phyloP scores from a whole-genome alignment of 306 rosid species.

The Casuarina cunninghamiana region DNA sequence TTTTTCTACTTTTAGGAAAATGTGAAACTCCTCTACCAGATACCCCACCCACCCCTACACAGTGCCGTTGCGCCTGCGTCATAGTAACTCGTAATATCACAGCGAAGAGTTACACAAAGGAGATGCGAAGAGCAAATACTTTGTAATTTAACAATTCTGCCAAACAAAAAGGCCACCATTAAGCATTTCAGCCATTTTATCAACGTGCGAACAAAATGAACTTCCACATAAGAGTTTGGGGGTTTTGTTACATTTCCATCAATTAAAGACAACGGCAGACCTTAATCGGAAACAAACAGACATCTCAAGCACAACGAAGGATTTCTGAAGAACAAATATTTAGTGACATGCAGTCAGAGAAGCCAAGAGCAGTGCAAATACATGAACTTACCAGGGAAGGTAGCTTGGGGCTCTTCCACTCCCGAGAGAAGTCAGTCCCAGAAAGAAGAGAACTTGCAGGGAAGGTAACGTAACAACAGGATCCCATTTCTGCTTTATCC shows the following conservation, averaged over 20 bases:
- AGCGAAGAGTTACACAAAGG: neutral
- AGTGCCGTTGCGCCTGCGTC: slow-evolving; percentile 4
- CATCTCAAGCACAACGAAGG: neutral
- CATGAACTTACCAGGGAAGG: slow-evolving; percentile 49
- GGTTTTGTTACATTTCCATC: neutral
- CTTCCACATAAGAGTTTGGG: neutral
- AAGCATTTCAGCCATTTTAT: neutral
- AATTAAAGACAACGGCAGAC: neutral
- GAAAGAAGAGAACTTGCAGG: slow-evolving; percentile 46
- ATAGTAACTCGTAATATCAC: slow-evolving; percentile 5
- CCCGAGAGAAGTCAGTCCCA: slow-evolving; percentile 36
- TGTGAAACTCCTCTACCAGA: neutral
- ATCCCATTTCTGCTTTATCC: slow-evolving; percentile 47
- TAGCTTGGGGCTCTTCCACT: slow-evolving; percentile 48
- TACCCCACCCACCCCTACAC: neutral
- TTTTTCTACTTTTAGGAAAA: neutral
- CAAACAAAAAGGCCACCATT: slow-evolving; percentile 10
- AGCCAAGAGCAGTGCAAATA: slow-evolving; percentile 13
- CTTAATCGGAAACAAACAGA: slow-evolving; percentile 1
- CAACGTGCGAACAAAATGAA: neutral
- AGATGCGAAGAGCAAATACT: neutral
- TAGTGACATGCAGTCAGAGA: slow-evolving; percentile 9
- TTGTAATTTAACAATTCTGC: neutral
- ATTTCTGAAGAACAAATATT: neutral
- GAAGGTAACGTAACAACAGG: slow-evolving; percentile 45